These are phyloP conservation scores for Solanum hybrid DNA, from an alignment of 305 asterid species.

Conservation along the genomic window DNA sequence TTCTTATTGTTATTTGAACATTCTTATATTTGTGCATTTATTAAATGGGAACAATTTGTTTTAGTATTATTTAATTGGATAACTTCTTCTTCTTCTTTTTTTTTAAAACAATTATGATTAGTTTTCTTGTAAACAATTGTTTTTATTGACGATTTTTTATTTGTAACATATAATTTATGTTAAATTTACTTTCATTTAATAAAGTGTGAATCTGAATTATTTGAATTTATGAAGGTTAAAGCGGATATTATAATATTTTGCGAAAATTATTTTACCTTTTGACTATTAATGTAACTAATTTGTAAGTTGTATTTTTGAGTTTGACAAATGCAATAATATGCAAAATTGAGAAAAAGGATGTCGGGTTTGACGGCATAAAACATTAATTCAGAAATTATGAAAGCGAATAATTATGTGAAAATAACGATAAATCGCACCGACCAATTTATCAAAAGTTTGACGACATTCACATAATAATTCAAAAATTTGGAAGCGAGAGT, in stretches of 20 bases:
- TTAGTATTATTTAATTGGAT: neutral
- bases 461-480: too few species aligned
- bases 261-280: too few species aligned
- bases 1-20: neutral
- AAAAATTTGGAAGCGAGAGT: neutral
- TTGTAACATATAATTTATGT: too few species aligned
- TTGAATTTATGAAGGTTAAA: too few species aligned
- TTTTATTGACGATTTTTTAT: too few species aligned
- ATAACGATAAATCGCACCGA: too few species aligned
- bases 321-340: neutral
- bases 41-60: neutral
- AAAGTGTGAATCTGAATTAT: too few species aligned
- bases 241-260: too few species aligned
- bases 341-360: neutral
- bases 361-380: rapidly evolving
- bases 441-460: too few species aligned
- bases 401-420: neutral
- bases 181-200: too few species aligned
- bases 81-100: neutral
- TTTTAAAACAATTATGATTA: neutral
- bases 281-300: neutral
- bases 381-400: too few species aligned
- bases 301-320: too few species aligned
- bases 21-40: neutral
- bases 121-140: neutral